Evolutionary conservation across 1,284 basidiomycete species (phyloP), one percentile per base, ranked within the genome.

Genomic region (Fomitopsis betulina): DNA sequence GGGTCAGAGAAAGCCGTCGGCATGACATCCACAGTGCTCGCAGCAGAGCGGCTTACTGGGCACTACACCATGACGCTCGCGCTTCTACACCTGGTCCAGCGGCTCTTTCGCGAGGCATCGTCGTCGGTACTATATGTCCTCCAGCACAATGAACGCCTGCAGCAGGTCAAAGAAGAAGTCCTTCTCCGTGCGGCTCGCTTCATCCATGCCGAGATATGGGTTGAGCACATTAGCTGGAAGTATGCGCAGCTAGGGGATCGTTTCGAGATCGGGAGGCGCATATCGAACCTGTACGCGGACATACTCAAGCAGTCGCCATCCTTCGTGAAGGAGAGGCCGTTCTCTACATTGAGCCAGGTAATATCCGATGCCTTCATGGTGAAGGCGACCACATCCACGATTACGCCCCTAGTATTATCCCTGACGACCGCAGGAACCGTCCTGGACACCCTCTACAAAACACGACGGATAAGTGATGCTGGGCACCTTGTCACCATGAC

Each of bases 151-250:
- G 72, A 80, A 5, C 80, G 81, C 32, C 73, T 91, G 19, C 82
- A 83, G 56, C 82, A 86, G 60, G 73, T 92, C 51, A 95, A 94
- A 71, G 87, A 90, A 61, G 87, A 91, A 59, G 93, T 96, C 5
- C 78, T 96, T 12, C 73, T 89, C 53, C 86, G 93, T 33, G 89
- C 89, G 0, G 77, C 85, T 9, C 79, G 79, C 17, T 94, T 95
- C 67, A 79, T 94, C 9, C 89, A 92, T 65, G 85, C 87, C 23
- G 89, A 92, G 69, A 85, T 96, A 32, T 96, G 94, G 93, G 80
- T 89, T 0, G 89, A 91, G 64, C 87, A 93, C 68, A 73, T 86
- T 52, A 81, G 84, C 6, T 95, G 94, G 94, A 87, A 89, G 67
- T 96, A 93, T 64, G 76, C 78, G 1, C 86, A 86, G 59, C 73